Percentiles rank a stretch among this genome's conserved stretches.
These are phyloP conservation scores for Ceratobasidium sp. DNA, from an alignment of 1,284 basidiomycete species.

Conservation along the genomic window DNA sequence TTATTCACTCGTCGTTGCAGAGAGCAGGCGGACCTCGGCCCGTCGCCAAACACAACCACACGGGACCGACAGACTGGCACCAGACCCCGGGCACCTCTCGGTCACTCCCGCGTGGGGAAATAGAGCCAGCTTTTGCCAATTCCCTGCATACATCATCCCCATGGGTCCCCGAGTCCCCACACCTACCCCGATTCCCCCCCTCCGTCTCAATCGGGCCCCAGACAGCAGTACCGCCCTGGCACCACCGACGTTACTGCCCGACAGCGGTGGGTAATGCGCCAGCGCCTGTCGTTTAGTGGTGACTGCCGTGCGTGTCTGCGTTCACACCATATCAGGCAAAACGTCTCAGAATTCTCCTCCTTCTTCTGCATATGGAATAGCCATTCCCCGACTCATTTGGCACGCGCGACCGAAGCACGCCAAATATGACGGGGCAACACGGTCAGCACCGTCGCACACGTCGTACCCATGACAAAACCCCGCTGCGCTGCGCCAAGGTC, in stretches of 20 bases:
- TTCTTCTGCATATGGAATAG: not conserved
- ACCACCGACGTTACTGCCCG: not conserved
- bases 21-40: conserved; percentile 40
- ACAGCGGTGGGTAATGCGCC: too few species aligned
- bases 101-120: conserved; percentile 7
- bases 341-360: not conserved
- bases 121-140: not conserved
- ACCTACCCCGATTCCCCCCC: conserved; percentile 5
- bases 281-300: too few species aligned
- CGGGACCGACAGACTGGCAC: too few species aligned
- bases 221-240: not conserved
- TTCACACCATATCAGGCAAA: not conserved
- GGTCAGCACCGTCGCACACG: not conserved
- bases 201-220: conserved; percentile 12
- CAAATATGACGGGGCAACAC: conserved; percentile 6
- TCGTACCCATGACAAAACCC: too few species aligned
- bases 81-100: conserved; percentile 2
- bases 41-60: conserved; percentile 30
- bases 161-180: conserved; percentile 14
- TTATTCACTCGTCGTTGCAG: too few species aligned
- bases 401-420: not conserved
- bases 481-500: too few species aligned
- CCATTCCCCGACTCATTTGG: not conserved
- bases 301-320: not conserved
- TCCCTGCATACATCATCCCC: conserved; percentile 7